Evolutionary conservation across 805 yeast genomes (phyloP), one percentile per base, ranked within the genome.

Genomic region (Grigorovia humatica): DNA sequence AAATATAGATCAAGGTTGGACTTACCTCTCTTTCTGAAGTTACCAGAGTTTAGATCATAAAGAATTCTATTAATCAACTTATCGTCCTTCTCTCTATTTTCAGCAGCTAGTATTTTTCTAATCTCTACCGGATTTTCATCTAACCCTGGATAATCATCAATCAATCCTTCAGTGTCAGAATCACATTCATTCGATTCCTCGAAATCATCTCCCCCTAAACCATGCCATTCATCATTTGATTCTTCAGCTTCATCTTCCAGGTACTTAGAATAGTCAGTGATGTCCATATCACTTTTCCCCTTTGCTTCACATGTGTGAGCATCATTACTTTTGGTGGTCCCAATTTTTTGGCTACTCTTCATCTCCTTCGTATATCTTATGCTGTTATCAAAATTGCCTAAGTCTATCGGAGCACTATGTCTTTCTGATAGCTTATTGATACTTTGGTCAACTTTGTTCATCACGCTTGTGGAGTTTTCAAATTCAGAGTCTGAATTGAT

Each of bases 161-260:
- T 76, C 88, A 86, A 81, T 55, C 70, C 74, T 66, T 85, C 93
- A 61, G 85, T 86, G 55, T 86, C 95, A 27, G 87, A 79, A 63
- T 85, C 80, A 49, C 81, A 83, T 44, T 71, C 79, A 46, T 71
- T 73, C 2, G 67, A 61, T n/a, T 58, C 56, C 49, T 72, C 74
- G 11, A 82, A 85, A 57, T 84, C 90, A 6, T 62, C 71, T 54
- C 95, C 95, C 56, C 91, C 93, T 48, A 84, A 59, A 3, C 93
- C 95, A 48, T 77, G 77, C 86, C 88, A 87, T 70, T 87, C 95
- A 72, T 87, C 95, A 54, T 87, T 95, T 41, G 93, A 85, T 70
- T 87, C 95, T 58, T 79, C 89, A 45, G 95, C 95, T 70, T 86
- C 93, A 48, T 84, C 82, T 59, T 87, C 91, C 63, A 86, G 72